Evolutionary conservation across 495 filamentous ascomycete genomes (phyloP).

Genomic region (Aspergillus heteromorphus): DNA sequence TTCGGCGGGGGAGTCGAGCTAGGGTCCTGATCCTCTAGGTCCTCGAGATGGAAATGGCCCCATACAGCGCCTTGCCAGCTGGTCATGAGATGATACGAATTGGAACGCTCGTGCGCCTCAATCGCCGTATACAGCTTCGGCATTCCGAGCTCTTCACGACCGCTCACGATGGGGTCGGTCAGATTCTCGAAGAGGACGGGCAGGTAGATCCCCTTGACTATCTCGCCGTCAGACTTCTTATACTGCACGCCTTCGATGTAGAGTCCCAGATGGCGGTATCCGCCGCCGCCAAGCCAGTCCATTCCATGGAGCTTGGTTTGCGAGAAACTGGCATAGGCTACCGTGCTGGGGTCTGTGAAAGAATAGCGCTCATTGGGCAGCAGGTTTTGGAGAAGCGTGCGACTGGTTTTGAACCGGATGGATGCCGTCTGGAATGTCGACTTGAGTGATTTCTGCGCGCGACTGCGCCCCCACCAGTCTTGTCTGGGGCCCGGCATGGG

Average conservation of each 20-base stretch:
- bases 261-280: conserved; percentile 51
- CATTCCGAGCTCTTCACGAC: conserved; percentile 53
- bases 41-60: conserved; percentile 37
- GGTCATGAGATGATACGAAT: conserved; percentile 33
- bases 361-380: conserved; percentile 39
- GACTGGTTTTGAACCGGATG: conserved; percentile 52
- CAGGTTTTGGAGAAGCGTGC: conserved; percentile 52
- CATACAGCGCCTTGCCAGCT: conserved; percentile 46
- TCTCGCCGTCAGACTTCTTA: conserved; percentile 40
- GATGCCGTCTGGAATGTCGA: conserved; percentile 47
- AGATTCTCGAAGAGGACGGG: conserved; percentile 50
- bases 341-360: conserved; percentile 44
- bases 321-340: conserved; percentile 46
- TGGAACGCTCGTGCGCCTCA: conserved; percentile 32
- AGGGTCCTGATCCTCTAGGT: conserved; percentile 29
- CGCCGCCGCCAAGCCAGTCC: conserved; percentile 51
- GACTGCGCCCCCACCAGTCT: conserved; percentile 24
- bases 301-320: conserved; percentile 45
- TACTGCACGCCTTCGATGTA: conserved; percentile 56
- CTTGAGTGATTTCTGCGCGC: conserved; percentile 18
- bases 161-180: conserved; percentile 48
- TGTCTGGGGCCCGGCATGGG: conserved; percentile 52
- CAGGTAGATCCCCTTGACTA: conserved; percentile 46
- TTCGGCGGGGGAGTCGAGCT: conserved; percentile 20
- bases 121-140: conserved; percentile 50